These are phyloP conservation scores for Penicillium sp. DNA, from an alignment of 2,329 filamentous ascomycete genomes.

Conservation along the genomic window DNA sequence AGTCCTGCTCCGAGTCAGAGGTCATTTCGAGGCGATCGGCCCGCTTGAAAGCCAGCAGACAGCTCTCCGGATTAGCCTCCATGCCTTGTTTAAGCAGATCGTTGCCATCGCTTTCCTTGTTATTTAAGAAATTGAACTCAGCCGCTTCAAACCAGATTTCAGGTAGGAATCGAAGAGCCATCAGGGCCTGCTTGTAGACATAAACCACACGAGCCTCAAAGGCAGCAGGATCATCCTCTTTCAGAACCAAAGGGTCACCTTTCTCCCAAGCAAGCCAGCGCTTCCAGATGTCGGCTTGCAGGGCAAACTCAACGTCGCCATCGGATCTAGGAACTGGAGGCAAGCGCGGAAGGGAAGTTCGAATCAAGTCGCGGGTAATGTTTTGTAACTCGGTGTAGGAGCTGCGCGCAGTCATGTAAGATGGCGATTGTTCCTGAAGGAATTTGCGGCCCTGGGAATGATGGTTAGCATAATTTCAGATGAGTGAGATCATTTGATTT, in stretches of 20 bases:
- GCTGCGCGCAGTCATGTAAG: conserved; percentile 93
- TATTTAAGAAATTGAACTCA: conserved; percentile 82
- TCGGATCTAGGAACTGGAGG: conserved; percentile 81
- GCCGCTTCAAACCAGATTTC: conserved; percentile 94
- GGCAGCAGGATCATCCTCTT: conserved; percentile 67
- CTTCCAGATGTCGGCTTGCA: conserved; percentile 85
- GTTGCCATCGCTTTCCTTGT: conserved; percentile 63
- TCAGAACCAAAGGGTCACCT: conserved; percentile 79
- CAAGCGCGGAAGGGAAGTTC: conserved; percentile 71
- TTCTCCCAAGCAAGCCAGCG: conserved; percentile 95
- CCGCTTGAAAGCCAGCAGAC: conserved; percentile 79
- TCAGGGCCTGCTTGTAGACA: conserved; percentile 87
- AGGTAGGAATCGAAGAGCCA: conserved; percentile 90
- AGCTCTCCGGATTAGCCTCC: conserved; percentile 86
- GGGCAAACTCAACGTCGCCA: conserved; percentile 73
- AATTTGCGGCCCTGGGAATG: conserved; percentile 73
- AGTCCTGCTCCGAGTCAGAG: conserved; percentile 67
- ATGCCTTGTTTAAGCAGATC: conserved; percentile 78
- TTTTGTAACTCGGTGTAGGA: conserved; percentile 88
- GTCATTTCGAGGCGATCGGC: conserved; percentile 80
- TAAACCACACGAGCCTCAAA: conserved; percentile 78
- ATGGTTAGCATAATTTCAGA: not conserved
- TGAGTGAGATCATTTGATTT: conserved; percentile 15
- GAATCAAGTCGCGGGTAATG: conserved; percentile 67
- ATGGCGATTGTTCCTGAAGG: conserved; percentile 82